These are phyloP conservation scores for Fusarium sp. DNA, from an alignment of 2,329 filamentous ascomycete genomes.

Conservation along the genomic window DNA sequence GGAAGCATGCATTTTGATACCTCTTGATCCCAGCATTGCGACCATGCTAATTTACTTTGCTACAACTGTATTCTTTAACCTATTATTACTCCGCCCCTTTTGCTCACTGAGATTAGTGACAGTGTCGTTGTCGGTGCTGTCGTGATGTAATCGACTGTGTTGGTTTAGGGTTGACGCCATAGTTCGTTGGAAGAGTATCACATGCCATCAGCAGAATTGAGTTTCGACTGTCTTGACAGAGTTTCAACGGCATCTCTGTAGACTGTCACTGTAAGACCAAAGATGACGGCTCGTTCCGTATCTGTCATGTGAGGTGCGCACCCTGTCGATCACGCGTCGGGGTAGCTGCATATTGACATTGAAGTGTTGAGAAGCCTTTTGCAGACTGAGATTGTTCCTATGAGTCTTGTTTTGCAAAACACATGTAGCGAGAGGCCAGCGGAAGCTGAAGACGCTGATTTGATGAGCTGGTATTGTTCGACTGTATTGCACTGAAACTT, in stretches of 20 bases:
- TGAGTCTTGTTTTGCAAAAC: background rate
- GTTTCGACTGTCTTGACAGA: conserved; percentile 1
- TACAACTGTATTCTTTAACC: conserved; percentile 1
- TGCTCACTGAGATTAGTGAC: background rate
- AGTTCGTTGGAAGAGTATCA: background rate
- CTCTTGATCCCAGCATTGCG: conserved; percentile 17
- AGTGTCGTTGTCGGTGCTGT: background rate
- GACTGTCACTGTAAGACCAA: background rate
- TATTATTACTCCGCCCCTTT: background rate
- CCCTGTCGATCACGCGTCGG: background rate
- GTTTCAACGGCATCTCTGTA: background rate
- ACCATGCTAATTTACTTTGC: conserved; percentile 2
- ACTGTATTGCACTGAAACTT: background rate
- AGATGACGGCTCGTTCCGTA: background rate
- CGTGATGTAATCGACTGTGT: conserved; percentile 19
- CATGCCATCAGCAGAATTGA: background rate
- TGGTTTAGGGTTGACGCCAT: background rate
- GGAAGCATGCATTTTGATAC: conserved; percentile 31
- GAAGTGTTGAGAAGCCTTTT: background rate
- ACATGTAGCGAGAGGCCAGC: background rate
- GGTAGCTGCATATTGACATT: background rate
- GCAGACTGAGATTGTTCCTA: background rate
- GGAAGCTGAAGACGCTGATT: background rate
- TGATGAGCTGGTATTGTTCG: background rate
- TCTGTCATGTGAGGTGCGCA: background rate